Evolutionary conservation across 192 early-diverging fungal genomes (phyloP), one percentile per base, ranked within the genome.

Genomic region (Kickxella alabastrina): DNA sequence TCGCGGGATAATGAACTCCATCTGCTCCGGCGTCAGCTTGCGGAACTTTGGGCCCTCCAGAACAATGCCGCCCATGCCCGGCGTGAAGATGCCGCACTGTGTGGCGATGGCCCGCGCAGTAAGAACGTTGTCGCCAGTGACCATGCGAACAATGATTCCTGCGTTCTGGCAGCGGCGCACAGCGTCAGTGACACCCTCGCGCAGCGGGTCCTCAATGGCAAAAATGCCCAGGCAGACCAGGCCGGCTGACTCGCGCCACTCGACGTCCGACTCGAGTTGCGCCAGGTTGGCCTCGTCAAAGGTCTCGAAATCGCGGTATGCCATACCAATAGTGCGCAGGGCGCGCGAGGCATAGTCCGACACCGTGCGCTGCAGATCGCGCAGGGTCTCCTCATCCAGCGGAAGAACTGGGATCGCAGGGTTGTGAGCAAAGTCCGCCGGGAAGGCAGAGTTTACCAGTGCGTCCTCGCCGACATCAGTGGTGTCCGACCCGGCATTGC

Each of bases 1-100:
- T 6, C 88, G 78, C 6, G 97, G 97, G 22, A 98, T 60, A n/a
- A 98, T 83, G 46, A 77, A 77, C 48, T 96, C 87, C 92, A 93
- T 92, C 76, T 95, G 82, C n/a, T 83, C 83, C 13, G 77, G 62
- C 6, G 88, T 72, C 18, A 99, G 78, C 27, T 82, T 79, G 34
- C 95, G 83, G 84, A 99, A 99, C 48, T 80, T 83, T 38, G 92
- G 92, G 2, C 97, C 97, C 62, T 97, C 94, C 80, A 99, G 93
- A 32, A 91, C 86, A 34, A 93, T 81, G 22, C 93, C 95, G 38
- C 88, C 89, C 63, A 65, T 63, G 0, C 79, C 77, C 13, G 82
- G 80, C 10, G 87, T 87, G 40, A 87, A 88, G 43, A 99, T 98
- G 34, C 91, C 92, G 49, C 93, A 95, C 57, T 92, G 87, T 10